These are phyloP conservation scores for Neltuma alba DNA, from an alignment of 306 rosid genomes.

Conservation along the genomic window DNA sequence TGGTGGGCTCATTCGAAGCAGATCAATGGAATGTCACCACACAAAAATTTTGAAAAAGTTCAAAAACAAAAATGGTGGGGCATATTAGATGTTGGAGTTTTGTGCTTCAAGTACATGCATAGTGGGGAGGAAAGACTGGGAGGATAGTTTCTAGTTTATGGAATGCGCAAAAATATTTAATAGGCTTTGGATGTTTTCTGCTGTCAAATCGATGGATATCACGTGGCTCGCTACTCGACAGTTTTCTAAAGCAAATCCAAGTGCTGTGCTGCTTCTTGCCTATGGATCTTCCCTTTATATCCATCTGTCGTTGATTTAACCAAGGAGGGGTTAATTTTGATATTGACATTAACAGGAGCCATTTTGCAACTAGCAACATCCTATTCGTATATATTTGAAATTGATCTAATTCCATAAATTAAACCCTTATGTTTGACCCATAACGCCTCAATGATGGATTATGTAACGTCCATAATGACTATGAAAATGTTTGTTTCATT, in stretches of 20 bases:
- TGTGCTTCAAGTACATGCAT: neutral
- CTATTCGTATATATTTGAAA: no score
- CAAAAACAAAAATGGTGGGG: neutral
- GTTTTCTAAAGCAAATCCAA: neutral
- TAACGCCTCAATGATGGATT: no score
- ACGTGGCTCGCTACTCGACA: constrained; percentile 31
- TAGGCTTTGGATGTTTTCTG: constrained; percentile 2
- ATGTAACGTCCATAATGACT: no score
- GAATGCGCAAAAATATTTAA: constrained; percentile 13
- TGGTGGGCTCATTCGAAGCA: neutral
- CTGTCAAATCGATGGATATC: constrained; percentile 29
- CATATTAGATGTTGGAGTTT: neutral
- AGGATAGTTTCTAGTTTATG: constrained; percentile 17
- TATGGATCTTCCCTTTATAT: neutral
- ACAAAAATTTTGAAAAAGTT: neutral
- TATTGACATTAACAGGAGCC: neutral
- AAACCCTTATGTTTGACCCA: no score
- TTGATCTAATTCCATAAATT: no score
- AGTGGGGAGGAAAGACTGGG: constrained; percentile 18
- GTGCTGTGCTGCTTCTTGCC: neutral
- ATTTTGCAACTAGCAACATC: neutral
- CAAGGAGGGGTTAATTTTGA: neutral
- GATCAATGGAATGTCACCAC: neutral
- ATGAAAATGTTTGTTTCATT: no score
- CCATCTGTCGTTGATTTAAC: neutral